Evolutionary conservation across 2,329 filamentous ascomycete species (phyloP).

Genomic region (Coniosporium tulheliwenetii): DNA sequence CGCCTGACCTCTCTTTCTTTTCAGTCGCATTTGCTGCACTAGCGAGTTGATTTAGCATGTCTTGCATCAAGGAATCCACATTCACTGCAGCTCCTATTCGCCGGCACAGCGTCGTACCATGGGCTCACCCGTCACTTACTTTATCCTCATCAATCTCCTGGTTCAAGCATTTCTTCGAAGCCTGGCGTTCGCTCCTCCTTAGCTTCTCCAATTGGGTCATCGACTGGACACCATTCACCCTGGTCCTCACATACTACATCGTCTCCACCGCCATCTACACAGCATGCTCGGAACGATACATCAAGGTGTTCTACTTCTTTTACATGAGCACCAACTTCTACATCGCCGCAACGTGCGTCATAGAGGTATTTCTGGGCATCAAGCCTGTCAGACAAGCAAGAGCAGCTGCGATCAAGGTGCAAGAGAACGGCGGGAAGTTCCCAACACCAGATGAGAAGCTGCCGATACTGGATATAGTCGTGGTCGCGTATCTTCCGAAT

Average conservation of each 20-base stretch:
- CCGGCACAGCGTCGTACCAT: too few species aligned
- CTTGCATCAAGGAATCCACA: too few species aligned
- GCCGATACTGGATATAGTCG: constrained; percentile 28
- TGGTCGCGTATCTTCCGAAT: constrained; percentile 35
- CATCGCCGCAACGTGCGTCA: constrained; percentile 11
- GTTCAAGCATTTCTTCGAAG: too few species aligned
- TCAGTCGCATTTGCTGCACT: too few species aligned
- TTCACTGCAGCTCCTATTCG: too few species aligned
- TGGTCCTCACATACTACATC: constrained; percentile 14
- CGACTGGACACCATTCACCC: constrained; percentile 13
- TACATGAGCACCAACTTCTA: constrained; percentile 17
- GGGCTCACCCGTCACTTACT: too few species aligned
- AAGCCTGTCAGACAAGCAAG: constrained; percentile 13
- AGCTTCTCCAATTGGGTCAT: constrained; percentile 15
- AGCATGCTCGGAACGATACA: constrained; percentile 10
- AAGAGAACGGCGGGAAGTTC: constrained; percentile 8
- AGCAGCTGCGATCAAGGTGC: constrained; percentile 12
- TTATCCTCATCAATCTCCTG: too few species aligned
- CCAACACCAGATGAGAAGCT: constrained; percentile 16
- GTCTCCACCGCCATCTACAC: constrained; percentile 15
- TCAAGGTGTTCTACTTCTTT: constrained; percentile 16
- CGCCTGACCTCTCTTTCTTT: too few species aligned
- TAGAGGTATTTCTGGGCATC: constrained; percentile 15
- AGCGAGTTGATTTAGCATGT: too few species aligned
- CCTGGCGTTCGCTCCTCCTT: too few species aligned